phyloP scores from a whole-genome alignment of 345 rosid genomes.

The Hibiscus syriacus region DNA sequence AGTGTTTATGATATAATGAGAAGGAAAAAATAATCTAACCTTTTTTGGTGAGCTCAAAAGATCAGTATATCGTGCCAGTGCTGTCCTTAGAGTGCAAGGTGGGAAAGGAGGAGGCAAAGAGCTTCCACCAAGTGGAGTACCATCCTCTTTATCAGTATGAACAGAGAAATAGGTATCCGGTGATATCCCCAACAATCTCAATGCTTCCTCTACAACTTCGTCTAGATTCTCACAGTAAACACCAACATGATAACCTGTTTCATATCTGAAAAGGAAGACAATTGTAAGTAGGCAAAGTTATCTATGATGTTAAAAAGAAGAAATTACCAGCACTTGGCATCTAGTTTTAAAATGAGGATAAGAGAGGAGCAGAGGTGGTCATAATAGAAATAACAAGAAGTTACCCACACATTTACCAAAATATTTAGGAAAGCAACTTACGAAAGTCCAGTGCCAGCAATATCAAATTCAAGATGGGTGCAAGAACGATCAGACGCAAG shows the following conservation, averaged over 20 bases:
- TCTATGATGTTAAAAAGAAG: neutral
- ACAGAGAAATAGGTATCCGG: constrained; percentile 77
- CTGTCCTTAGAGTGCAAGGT: constrained; percentile 70
- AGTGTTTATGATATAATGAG: neutral
- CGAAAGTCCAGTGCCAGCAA: constrained; percentile 76
- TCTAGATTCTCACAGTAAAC: constrained; percentile 64
- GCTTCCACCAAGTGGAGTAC: constrained; percentile 66
- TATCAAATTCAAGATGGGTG: constrained; percentile 95
- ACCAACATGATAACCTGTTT: constrained; percentile 63
- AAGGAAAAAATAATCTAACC: constrained; percentile 34
- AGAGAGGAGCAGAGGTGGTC: neutral
- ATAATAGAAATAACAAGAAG: constrained; percentile 13
- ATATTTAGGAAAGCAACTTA: constrained; percentile 32
- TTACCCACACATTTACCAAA: neutral
- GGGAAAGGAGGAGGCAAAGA: constrained; percentile 85
- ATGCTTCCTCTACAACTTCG: constrained; percentile 88
- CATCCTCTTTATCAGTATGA: constrained; percentile 78
- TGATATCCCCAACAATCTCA: constrained; percentile 58
- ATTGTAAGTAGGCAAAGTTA: neutral
- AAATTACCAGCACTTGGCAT: neutral
- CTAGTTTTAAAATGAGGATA: neutral
- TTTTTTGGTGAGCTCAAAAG: constrained; percentile 81
- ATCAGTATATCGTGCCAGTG: constrained; percentile 76
- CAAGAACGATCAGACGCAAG: constrained; percentile 94
- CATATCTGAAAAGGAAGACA: constrained; percentile 53